phyloP scores from a whole-genome alignment of 164 flowering plant species.

The Pachysandra terminalis region DNA sequence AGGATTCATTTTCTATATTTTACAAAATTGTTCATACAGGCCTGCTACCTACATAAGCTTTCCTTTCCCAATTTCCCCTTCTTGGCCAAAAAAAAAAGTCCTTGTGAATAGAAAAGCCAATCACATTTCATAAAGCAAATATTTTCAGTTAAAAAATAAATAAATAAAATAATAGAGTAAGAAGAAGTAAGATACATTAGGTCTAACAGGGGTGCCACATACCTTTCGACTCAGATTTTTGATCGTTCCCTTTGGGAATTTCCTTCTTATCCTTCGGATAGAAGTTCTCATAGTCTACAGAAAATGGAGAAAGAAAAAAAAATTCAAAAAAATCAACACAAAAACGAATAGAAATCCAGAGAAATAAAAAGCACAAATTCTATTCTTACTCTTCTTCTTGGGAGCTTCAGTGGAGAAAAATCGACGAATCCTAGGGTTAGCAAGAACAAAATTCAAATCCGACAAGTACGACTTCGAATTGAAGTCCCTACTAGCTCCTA shows the following conservation, averaged over 20 bases:
- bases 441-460: slow-evolving; percentile 37
- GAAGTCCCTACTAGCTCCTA: slow-evolving; percentile 32
- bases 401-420: slow-evolving; percentile 66
- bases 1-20: too few species aligned
- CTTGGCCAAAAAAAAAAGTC: background rate
- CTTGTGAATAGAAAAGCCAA: background rate
- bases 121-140: background rate
- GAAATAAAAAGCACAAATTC: slow-evolving; percentile 2
- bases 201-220: background rate
- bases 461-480: slow-evolving; percentile 20
- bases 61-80: too few species aligned
- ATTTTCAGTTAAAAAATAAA: background rate
- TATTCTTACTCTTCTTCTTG: slow-evolving; percentile 75
- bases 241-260: slow-evolving; percentile 55
- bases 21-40: too few species aligned
- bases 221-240: slow-evolving; percentile 79
- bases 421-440: slow-evolving; percentile 45
- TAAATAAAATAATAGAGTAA: background rate
- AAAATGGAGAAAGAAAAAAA: background rate
- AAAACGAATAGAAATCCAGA: background rate
- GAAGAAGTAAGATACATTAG: background rate
- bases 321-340: background rate
- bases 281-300: slow-evolving; percentile 75
- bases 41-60: too few species aligned
- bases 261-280: slow-evolving; percentile 77